phyloP scores from a whole-genome alignment of 306 rosid genomes.

The Datisca glomerata region DNA sequence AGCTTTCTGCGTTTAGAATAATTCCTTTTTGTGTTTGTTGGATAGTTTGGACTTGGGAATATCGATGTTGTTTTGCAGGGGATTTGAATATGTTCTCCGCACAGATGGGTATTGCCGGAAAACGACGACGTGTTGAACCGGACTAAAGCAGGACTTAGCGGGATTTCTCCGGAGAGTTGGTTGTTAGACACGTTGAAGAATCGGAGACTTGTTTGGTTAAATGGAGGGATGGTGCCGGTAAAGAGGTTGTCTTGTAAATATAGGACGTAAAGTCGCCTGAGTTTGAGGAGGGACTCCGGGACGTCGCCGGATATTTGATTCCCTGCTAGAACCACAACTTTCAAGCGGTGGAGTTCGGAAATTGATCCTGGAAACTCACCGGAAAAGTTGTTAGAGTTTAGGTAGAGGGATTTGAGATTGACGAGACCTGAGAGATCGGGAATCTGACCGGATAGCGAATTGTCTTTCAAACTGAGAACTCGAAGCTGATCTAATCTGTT shows the following conservation, averaged over 20 bases:
- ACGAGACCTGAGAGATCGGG: conserved; percentile 54
- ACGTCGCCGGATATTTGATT: conserved; percentile 58
- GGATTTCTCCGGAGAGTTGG: conserved; percentile 65
- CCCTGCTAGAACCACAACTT: conserved; percentile 45
- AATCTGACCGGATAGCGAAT: conserved; percentile 59
- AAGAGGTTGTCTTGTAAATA: conserved; percentile 47
- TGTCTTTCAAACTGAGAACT: conserved; percentile 79
- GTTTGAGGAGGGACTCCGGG: conserved; percentile 44
- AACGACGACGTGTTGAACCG: conserved; percentile 70
- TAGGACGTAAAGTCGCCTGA: conserved; percentile 54
- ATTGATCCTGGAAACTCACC: conserved; percentile 61
- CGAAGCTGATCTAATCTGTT: conserved; percentile 76
- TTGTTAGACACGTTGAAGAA: conserved; percentile 75
- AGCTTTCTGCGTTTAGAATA: conserved; percentile 23
- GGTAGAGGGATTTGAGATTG: conserved; percentile 71
- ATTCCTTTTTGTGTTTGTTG: conserved; percentile 3
- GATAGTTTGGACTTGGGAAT: conserved; percentile 31
- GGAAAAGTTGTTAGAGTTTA: conserved; percentile 60
- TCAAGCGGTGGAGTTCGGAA: conserved; percentile 65
- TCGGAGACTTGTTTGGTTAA: conserved; percentile 69
- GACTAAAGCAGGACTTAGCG: conserved; percentile 37
- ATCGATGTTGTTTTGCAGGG: no score
- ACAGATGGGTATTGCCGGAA: conserved; percentile 34
- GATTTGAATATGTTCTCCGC: conserved; percentile 47
- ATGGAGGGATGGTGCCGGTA: conserved; percentile 54